Evolutionary conservation across 768 basidiomycete genomes (phyloP).

Genomic region (Cantharellus cinnabarinus): DNA sequence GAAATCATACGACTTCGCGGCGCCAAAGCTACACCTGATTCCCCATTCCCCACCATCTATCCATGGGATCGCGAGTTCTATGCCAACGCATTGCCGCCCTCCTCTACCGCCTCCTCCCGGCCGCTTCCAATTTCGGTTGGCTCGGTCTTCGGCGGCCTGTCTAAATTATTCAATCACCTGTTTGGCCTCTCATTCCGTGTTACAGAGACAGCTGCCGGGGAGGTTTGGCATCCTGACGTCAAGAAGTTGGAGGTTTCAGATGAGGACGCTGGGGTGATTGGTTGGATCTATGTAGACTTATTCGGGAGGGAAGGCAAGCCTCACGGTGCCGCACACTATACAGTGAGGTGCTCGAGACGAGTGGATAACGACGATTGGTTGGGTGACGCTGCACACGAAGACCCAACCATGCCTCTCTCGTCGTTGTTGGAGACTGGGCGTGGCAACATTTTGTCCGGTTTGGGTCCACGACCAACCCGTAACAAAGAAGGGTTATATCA

Average conservation of each 20-base stretch:
- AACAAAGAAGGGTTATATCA: constrained; percentile 54
- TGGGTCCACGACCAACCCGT: constrained; percentile 9
- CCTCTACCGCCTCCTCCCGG: constrained; percentile 27
- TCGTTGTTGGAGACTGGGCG: constrained; percentile 6
- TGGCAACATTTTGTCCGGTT: constrained; percentile 3
- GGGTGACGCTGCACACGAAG: constrained; percentile 25
- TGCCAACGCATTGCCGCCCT: constrained; percentile 44
- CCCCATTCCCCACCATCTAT: constrained; percentile 19
- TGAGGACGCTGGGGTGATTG: constrained; percentile 60
- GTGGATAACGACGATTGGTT: constrained; percentile 76
- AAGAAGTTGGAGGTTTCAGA: constrained; percentile 87
- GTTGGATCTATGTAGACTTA: constrained; percentile 89
- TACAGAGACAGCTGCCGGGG: constrained; percentile 46
- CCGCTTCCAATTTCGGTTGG: constrained; percentile 31
- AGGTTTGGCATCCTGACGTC: constrained; percentile 77
- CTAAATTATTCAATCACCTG: constrained; percentile 62
- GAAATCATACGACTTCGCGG: constrained; percentile 41
- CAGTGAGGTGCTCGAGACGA: constrained; percentile 81
- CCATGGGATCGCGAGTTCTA: constrained; percentile 97
- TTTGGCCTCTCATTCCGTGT: constrained; percentile 69
- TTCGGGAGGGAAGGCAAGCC: constrained; percentile 72
- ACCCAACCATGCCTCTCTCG: background rate
- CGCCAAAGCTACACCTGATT: constrained; percentile 38
- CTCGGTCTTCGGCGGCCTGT: constrained; percentile 82
- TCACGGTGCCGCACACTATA: constrained; percentile 89